phyloP scores from a whole-genome alignment of 2,329 filamentous ascomycete species.

The Claviceps fusiformis region DNA sequence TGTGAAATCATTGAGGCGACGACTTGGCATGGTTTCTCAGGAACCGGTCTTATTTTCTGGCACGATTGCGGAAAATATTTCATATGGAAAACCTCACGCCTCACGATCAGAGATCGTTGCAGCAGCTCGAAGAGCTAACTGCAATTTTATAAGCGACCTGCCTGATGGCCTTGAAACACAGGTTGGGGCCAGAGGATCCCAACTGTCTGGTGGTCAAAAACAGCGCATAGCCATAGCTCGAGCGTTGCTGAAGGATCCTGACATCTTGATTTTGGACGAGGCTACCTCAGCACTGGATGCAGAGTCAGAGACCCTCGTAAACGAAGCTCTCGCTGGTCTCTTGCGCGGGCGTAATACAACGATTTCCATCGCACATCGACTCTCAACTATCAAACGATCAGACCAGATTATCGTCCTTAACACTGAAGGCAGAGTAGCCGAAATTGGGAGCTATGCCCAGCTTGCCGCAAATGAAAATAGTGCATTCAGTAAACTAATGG shows the following conservation, averaged over 20 bases:
- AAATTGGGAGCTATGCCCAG: constrained; percentile 72
- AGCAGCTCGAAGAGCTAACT: constrained; percentile 86
- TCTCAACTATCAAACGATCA: constrained; percentile 92
- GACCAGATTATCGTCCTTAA: constrained; percentile 90
- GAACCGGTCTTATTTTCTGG: constrained; percentile 88
- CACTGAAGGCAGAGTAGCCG: constrained; percentile 75
- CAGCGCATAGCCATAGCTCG: constrained; percentile 95
- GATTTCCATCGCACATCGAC: constrained; percentile 89
- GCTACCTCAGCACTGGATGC: constrained; percentile 92
- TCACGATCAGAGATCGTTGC: constrained; percentile 67
- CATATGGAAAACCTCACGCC: constrained; percentile 75
- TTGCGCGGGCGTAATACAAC: constrained; percentile 85
- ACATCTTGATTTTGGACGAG: constrained; percentile 94
- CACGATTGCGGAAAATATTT: constrained; percentile 76
- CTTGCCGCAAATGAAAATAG: constrained; percentile 62
- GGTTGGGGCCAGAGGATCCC: constrained; percentile 81
- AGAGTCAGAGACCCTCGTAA: constrained; percentile 92
- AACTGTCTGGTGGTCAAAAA: constrained; percentile 92
- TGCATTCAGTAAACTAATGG: constrained; percentile 91
- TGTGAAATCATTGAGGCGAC: constrained; percentile 78
- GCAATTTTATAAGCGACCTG: constrained; percentile 91
- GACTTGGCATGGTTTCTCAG: constrained; percentile 90
- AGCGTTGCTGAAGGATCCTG: constrained; percentile 85
- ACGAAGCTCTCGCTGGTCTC: constrained; percentile 70
- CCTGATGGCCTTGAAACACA: constrained; percentile 90